These are phyloP conservation scores for Leccinum uliginosum DNA, from an alignment of 768 basidiomycete genomes.

Conservation along the genomic window DNA sequence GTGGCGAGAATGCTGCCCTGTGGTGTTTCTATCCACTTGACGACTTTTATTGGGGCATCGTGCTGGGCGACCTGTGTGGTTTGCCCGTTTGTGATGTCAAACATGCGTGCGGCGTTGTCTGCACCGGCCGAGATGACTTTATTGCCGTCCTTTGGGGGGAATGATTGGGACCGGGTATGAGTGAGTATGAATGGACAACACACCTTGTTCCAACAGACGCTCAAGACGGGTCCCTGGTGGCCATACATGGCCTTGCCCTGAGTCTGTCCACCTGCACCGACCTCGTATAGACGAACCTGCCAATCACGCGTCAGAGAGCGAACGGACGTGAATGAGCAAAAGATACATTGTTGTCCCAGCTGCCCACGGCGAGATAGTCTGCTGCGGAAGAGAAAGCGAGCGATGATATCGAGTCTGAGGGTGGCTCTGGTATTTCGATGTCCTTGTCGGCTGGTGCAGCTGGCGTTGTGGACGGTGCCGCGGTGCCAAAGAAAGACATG, in stretches of 20 bases:
- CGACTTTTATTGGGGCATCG: conserved; percentile 81
- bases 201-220: conserved; percentile 90
- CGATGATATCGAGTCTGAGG: conserved; percentile 82
- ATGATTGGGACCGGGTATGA: conserved; percentile 5
- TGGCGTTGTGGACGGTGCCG: conserved; percentile 33
- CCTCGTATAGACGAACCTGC: conserved; percentile 90
- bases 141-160: conserved; percentile 69
- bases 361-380: conserved; percentile 87
- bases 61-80: conserved; percentile 83
- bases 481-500: conserved; percentile 43
- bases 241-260: conserved; percentile 87
- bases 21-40: conserved; percentile 76
- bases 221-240: conserved; percentile 87
- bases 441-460: conserved; percentile 59
- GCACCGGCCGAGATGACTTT: conserved; percentile 91
- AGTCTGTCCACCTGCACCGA: conserved; percentile 72
- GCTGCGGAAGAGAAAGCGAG: conserved; percentile 80
- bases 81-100: conserved; percentile 82
- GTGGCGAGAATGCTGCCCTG: conserved; percentile 78
- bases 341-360: conserved; percentile 87
- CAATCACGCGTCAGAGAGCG: conserved; percentile 8
- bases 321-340: background rate
- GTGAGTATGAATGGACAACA: background rate
- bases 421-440: conserved; percentile 76
- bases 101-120: conserved; percentile 94